phyloP scores from a whole-genome alignment of 169 alveolate species.

The Miamiensis avidus region DNA sequence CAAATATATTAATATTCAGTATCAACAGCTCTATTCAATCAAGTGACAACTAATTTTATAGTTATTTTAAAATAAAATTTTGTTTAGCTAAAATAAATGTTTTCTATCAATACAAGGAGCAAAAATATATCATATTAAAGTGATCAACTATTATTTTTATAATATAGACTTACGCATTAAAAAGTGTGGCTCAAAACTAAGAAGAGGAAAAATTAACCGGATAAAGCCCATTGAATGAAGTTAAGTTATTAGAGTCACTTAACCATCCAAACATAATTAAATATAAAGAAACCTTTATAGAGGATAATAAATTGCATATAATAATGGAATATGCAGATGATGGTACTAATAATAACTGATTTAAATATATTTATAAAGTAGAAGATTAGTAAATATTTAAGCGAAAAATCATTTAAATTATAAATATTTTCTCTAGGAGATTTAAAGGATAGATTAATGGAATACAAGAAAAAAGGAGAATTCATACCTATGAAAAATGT shows the following conservation, averaged over 20 bases:
- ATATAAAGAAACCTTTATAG: slow-evolving; percentile 66
- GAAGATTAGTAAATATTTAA: not conserved
- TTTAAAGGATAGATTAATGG: slow-evolving; percentile 39
- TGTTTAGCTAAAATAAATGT: no score
- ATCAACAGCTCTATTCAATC: no score
- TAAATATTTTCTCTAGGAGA: slow-evolving; percentile 39
- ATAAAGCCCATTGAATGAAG: slow-evolving; percentile 47
- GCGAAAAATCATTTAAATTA: not conserved
- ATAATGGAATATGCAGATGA: slow-evolving; percentile 77
- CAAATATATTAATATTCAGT: no score
- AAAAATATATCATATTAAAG: no score
- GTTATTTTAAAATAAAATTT: no score
- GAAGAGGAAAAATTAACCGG: slow-evolving; percentile 25
- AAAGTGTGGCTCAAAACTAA: not conserved
- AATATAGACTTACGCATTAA: not conserved
- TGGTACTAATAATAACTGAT: slow-evolving; percentile 44
- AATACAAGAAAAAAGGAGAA: slow-evolving; percentile 17
- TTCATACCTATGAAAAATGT: slow-evolving; percentile 24
- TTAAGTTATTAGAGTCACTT: slow-evolving; percentile 56
- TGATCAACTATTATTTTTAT: no score
- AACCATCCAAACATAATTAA: slow-evolving; percentile 71
- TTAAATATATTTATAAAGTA: no score
- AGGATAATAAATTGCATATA: slow-evolving; percentile 66
- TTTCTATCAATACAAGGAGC: no score
- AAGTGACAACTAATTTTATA: no score